phyloP scores from a whole-genome alignment of 2,329 filamentous ascomycete genomes.

The Lachnellula suecica region DNA sequence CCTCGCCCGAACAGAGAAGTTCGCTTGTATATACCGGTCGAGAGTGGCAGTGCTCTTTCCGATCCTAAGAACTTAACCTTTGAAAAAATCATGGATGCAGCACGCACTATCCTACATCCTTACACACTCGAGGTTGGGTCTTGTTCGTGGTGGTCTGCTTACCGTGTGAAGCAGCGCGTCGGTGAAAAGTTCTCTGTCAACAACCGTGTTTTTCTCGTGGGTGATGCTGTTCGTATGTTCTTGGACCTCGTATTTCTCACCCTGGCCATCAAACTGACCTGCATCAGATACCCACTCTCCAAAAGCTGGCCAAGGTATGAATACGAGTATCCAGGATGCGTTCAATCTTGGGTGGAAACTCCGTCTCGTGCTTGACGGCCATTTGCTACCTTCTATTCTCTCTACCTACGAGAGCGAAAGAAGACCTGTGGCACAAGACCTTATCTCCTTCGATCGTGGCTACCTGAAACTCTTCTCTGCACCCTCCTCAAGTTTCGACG shows the following conservation, averaged over 20 bases:
- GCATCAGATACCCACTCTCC: slow-evolving; percentile 59
- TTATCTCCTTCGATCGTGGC: slow-evolving; percentile 63
- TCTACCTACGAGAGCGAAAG: slow-evolving; percentile 64
- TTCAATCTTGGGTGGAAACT: slow-evolving; percentile 65
- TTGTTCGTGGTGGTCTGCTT: slow-evolving; percentile 63
- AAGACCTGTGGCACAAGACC: slow-evolving; percentile 59
- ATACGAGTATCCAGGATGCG: slow-evolving; percentile 58
- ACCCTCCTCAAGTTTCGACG: slow-evolving; percentile 63
- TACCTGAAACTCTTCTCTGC: slow-evolving; percentile 55
- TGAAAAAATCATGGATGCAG: slow-evolving; percentile 56
- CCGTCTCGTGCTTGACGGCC: slow-evolving; percentile 20
- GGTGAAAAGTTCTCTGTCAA: slow-evolving; percentile 45
- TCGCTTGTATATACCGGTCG: not conserved
- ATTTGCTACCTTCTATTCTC: slow-evolving; percentile 49
- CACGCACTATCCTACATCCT: slow-evolving; percentile 63
- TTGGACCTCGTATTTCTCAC: slow-evolving; percentile 41
- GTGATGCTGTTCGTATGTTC: slow-evolving; percentile 43
- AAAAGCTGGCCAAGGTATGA: slow-evolving; percentile 63
- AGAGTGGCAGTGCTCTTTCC: not conserved
- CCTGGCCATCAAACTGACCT: slow-evolving; percentile 50
- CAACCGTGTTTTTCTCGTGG: slow-evolving; percentile 51
- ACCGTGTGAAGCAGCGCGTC: slow-evolving; percentile 58
- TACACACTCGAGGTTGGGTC: slow-evolving; percentile 65
- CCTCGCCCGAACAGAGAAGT: not conserved
- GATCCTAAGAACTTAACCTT: slow-evolving; percentile 34